Percentiles rank a stretch among this genome's conserved stretches.
Conservation (phyloP, 305 asterid genomes). For the Vinca major region DNA sequence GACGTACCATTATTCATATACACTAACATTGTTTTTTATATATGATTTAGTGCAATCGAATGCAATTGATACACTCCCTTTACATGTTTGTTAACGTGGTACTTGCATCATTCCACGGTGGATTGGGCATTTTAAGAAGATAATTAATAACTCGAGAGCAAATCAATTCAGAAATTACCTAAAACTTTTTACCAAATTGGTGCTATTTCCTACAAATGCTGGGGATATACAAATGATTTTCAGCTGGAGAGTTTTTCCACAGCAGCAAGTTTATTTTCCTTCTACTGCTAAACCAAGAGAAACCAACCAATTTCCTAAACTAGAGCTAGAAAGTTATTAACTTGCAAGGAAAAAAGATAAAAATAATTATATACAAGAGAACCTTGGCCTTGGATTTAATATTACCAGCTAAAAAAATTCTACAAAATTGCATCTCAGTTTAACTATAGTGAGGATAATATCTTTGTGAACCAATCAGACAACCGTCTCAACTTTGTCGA, state of each 20-base stretch:
- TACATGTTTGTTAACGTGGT: no score
- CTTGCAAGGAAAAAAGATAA: no score
- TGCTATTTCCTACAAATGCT: neutral
- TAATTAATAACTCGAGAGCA: no score
- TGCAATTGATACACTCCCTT: no score
- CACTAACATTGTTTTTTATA: no score
- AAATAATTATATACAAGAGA: neutral
- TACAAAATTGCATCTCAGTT: conserved; percentile 53
- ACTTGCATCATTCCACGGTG: no score
- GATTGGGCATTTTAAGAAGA: no score
- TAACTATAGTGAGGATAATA: conserved; percentile 42
- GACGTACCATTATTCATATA: no score
- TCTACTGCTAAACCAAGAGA: neutral
- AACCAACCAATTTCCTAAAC: neutral
- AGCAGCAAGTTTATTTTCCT: neutral
- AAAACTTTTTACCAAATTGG: neutral
- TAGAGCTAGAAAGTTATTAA: neutral
- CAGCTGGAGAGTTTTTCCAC: neutral
- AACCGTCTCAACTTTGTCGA: conserved; percentile 49
- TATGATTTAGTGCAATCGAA: no score
- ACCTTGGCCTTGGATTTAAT: no score
- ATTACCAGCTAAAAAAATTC: conserved; percentile 23
- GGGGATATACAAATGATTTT: neutral
- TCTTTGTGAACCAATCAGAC: conserved; percentile 66
- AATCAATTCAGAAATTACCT: neutral